Percentiles rank a stretch among this genome's conserved stretches.
Conservation (phyloP, 1,284 basidiomycete genomes). For the Takashimella koratensis region DNA sequence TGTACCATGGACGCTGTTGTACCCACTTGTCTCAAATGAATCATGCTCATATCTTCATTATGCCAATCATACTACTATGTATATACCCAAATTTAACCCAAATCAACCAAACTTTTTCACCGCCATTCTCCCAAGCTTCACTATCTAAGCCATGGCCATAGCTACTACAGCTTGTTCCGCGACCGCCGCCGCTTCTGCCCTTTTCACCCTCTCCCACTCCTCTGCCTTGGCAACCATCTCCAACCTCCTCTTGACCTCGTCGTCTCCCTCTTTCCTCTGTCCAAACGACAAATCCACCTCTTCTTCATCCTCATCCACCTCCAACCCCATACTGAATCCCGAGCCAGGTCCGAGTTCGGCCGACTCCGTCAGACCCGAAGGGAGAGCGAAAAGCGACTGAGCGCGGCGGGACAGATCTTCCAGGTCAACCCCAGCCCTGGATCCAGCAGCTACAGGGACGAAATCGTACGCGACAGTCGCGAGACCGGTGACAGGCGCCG, state of each 20-base stretch:
- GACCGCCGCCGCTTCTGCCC: conserved; percentile 7
- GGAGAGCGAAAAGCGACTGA: conserved; percentile 32
- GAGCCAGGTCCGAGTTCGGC: no score
- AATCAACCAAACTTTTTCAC: no score
- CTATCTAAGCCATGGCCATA: no score
- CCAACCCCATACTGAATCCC: no score
- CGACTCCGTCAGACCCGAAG: neutral
- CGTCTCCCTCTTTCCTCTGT: conserved; percentile 10
- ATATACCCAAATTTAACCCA: no score
- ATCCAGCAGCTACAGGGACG: no score
- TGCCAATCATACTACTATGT: no score
- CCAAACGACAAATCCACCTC: conserved; percentile 6
- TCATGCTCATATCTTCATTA: conserved; percentile 24
- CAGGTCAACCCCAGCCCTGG: no score
- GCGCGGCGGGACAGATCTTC: no score
- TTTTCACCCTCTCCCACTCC: conserved; percentile 37
- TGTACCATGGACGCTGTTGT: neutral
- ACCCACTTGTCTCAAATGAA: neutral
- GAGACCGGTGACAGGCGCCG: conserved; percentile 22
- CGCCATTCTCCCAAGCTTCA: no score
- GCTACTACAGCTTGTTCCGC: no score
- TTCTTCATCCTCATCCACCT: neutral
- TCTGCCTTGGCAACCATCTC: conserved; percentile 34
- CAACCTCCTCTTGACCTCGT: conserved; percentile 15
- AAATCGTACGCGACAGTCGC: conserved; percentile 45